Base-by-base conservation (phyloP, 164 flowering plant genomes). In the Vitis labrusca region DNA sequence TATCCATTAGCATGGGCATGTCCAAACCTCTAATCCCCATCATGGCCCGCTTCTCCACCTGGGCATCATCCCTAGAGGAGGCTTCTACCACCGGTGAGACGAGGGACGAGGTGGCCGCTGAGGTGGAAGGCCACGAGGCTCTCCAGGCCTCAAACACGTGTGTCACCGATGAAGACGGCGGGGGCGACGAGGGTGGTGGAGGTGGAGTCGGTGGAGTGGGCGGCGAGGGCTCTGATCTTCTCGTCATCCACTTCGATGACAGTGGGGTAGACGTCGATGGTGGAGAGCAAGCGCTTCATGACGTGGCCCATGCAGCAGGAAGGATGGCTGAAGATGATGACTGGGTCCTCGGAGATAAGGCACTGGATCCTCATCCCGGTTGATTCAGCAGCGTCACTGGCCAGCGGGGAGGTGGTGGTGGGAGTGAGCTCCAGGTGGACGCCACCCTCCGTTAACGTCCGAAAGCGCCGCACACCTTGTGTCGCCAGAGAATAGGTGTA, bases 231-330 rank as follows among this genome's bases (percentile, higher is more conserved):
- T 49, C 72, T 60, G 82, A 88, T 82, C 89, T 92, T 98, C 16
- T 71, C 74, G 29, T 92, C 95, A 9, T 89, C 98, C 52, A 92
- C 68, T 62, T 92, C 91, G 77, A 94, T 90, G 56, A 94, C 97
- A 56, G 95, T 86, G 23, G 99, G 99, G 81, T 88, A 86, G 44
- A 88, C 99, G 1, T 95, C 95, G 37, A 92, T 23, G n/a, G 85
- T 76, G 59, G 82, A 77, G n/a, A 94, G 82, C n/a, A 94, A 86
- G 49, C 75, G 72, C 81, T 79, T 88, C 97, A 94, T 89, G 75
- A 90, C 97, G 78, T 89, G 97, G 81, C 97, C 91, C 97, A 94
- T 91, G 92, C 88, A 94, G 77, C 99, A 94, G 0, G 90, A 77
- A 0, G 87, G 32, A 0, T 88, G 79, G 80, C 89, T 83, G 91